A percentile compares a stretch with the other conserved stretches of the same genome.
These are phyloP conservation scores for Kingdonia uniflora DNA, from an alignment of 164 flowering plant genomes.

Conservation along the genomic window DNA sequence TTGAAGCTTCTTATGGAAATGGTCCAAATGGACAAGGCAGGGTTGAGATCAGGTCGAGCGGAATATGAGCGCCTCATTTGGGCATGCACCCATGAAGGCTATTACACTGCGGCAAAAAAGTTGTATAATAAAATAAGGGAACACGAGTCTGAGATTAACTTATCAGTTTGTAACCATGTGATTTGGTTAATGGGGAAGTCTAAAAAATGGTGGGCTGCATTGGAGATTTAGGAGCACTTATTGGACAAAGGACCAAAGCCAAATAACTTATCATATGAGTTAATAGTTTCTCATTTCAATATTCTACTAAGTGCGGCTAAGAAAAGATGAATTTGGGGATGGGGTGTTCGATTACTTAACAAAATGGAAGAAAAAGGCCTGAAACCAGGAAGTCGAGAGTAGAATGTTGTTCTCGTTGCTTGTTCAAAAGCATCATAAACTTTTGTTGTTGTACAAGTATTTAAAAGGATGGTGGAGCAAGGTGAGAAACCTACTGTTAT, in stretches of 20 bases:
- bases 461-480: conserved; percentile 75
- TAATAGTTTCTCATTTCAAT: conserved; percentile 77
- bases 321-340: conserved; percentile 82
- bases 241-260: conserved; percentile 91
- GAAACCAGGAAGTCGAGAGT: conserved; percentile 69
- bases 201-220: conserved; percentile 97
- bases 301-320: conserved; percentile 64
- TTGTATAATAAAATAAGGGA: conserved; percentile 65
- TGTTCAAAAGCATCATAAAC: conserved; percentile 93
- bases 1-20: conserved; percentile 56
- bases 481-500: conserved; percentile 83
- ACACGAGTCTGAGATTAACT: conserved; percentile 46
- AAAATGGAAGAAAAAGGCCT: conserved; percentile 94
- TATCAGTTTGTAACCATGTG: conserved; percentile 85
- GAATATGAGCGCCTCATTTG: conserved; percentile 74
- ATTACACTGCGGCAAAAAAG: conserved; percentile 62
- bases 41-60: conserved; percentile 35
- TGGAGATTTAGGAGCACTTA: conserved; percentile 85
- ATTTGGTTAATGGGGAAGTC: conserved; percentile 98
- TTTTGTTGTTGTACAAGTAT: conserved; percentile 73
- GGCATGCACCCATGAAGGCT: conserved; percentile 81
- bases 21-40: conserved; percentile 65
- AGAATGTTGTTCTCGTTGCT: conserved; percentile 95
- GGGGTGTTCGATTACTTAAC: conserved; percentile 78
- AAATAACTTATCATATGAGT: conserved; percentile 67